Conservation (phyloP, 768 basidiomycete genomes). For the Lentinula raphanica region DNA sequence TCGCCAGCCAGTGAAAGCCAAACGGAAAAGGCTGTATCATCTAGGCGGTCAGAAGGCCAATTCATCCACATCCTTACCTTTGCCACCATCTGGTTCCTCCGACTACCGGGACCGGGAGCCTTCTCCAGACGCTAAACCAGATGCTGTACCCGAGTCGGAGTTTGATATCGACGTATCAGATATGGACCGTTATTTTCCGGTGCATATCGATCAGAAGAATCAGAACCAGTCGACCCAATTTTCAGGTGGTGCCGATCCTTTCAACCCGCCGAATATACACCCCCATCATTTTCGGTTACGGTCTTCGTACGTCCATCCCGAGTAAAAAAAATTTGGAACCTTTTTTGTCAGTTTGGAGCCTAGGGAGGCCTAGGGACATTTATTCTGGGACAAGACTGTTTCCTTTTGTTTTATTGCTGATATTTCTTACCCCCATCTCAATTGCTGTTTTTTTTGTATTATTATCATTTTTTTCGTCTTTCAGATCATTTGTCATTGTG, state of each 20-base stretch:
- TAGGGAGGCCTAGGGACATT: background rate
- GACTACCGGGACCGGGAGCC: conserved; percentile 26
- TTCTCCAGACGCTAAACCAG: conserved; percentile 1
- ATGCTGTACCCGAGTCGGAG: conserved; percentile 33
- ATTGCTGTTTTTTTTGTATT: conserved; percentile 11
- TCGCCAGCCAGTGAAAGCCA: conserved; percentile 62
- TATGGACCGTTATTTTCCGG: conserved; percentile 70
- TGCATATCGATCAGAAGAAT: conserved; percentile 12
- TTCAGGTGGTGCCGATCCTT: background rate
- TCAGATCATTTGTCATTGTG: background rate
- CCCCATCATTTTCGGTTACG: conserved; percentile 19
- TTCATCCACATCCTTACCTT: conserved; percentile 10
- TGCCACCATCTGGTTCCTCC: conserved; percentile 13
- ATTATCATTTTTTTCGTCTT: conserved; percentile 3
- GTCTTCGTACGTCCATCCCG: conserved; percentile 12
- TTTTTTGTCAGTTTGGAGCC: conserved; percentile 3
- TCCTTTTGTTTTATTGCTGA: background rate
- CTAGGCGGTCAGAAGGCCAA: conserved; percentile 39
- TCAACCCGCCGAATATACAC: conserved; percentile 13
- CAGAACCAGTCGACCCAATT: conserved; percentile 4
- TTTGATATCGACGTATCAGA: conserved; percentile 60
- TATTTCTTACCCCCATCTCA: conserved; percentile 10
- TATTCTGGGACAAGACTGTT: background rate
- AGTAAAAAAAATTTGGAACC: no score
- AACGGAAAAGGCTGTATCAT: conserved; percentile 67